phyloP scores from a whole-genome alignment of 257 asterid genomes.

The Primulina tabacum region DNA sequence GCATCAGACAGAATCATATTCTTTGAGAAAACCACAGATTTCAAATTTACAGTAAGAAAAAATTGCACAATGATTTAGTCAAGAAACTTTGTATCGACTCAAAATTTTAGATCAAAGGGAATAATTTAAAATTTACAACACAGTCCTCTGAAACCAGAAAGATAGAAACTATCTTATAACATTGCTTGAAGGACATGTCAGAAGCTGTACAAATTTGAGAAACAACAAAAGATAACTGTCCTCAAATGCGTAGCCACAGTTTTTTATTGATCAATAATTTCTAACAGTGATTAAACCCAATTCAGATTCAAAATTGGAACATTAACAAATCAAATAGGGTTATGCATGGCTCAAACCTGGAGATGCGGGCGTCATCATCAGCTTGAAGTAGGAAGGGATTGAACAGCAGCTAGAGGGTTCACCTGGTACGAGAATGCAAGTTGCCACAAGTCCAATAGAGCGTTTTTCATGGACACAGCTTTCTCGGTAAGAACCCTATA shows the following conservation, averaged over 20 bases:
- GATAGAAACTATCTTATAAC: not conserved
- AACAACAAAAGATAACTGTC: too few species aligned
- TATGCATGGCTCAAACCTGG: conserved; percentile 2
- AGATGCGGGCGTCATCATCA: conserved; percentile 30
- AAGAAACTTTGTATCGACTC: not conserved
- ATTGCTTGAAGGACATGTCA: not conserved
- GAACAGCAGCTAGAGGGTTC: conserved; percentile 92
- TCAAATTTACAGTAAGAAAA: too few species aligned
- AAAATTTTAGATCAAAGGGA: not conserved
- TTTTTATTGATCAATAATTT: not conserved
- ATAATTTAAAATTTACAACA: not conserved
- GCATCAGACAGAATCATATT: too few species aligned
- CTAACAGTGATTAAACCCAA: not conserved
- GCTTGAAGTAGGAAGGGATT: conserved; percentile 56
- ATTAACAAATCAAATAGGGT: conserved; percentile 1
- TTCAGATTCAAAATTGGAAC: conserved; percentile 1
- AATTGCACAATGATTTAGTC: not conserved
- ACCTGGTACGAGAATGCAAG: conserved; percentile 95
- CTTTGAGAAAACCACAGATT: too few species aligned
- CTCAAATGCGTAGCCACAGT: not conserved
- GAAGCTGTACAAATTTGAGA: not conserved
- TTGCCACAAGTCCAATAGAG: conserved; percentile 70
- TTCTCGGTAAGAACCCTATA: conserved; percentile 50
- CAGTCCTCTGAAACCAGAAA: not conserved
- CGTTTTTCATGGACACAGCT: conserved; percentile 51